Base-by-base conservation (phyloP, 495 filamentous ascomycete species). In the Sabuloglossum arenarium region DNA sequence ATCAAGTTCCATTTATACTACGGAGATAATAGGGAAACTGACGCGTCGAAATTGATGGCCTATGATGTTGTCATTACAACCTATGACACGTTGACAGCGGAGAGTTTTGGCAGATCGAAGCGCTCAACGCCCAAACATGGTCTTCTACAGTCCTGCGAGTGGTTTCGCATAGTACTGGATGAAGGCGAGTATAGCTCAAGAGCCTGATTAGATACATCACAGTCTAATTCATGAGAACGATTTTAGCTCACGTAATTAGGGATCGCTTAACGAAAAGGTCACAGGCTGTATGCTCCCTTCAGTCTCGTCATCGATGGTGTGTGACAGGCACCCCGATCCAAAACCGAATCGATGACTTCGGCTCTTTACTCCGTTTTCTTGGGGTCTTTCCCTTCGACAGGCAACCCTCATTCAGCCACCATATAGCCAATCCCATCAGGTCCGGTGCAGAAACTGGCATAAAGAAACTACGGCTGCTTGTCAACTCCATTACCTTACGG, bases 401-500 rank as follows among this genome's bases (percentile, higher is more conserved):
- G 16, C 58, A 58, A 43, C 0, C 37, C 28, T 12, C 12, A n/a
- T 58, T 61, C 46, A 31, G 46, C 58, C 59, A 23, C 12, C 60
- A 51, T 34, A 60, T 65, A 10, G 50, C 45, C 6, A 43, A 25
- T 14, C 59, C 60, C 53, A 58, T 59, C 37, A 10, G 58, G 39
- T 1, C 24, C 11, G 46, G 28, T n/a, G n/a, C n/a, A n/a, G n/a
- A n/a, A n/a, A n/a, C n/a, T 6, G 53, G 64, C 30, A 19, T 67
- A 10, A 29, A 55, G 14, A 59, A 27, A 31, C 56, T 67, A 24
- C 19, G 57, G 57, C 30, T 28, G 10, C 54, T 67, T 30, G 59
- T 67, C 19, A 24, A 19, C 10, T 62, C 62, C 12, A 67, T 64
- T 11, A 66, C 60, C 53, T 56, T 67, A 27, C 60, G 65, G 47